Conservation (phyloP, 345 rosid species). For the Sonneratia alba region DNA sequence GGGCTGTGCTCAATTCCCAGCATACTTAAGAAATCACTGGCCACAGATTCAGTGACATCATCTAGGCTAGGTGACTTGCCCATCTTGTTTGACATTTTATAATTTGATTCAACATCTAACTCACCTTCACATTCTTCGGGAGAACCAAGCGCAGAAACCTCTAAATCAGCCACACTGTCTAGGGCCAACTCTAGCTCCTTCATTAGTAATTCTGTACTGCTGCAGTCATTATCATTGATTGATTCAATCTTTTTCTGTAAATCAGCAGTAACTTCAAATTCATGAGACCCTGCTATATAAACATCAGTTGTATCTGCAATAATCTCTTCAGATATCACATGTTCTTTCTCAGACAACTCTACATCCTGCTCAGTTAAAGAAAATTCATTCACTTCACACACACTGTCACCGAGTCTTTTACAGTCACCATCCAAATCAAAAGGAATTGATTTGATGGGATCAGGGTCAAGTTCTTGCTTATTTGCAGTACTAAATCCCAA, state of each 20-base stretch:
- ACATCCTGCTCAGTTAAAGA: constrained; percentile 28
- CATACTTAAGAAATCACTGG: constrained; percentile 74
- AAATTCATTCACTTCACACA: constrained; percentile 31
- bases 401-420: constrained; percentile 25
- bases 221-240: constrained; percentile 24
- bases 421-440: constrained; percentile 16
- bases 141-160: constrained; percentile 41
- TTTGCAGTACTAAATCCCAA: constrained; percentile 26
- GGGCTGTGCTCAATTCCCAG: constrained; percentile 73
- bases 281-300: constrained; percentile 20
- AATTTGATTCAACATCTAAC: constrained; percentile 20
- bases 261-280: constrained; percentile 20
- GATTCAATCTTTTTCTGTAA: constrained; percentile 4
- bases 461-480: constrained; percentile 31
- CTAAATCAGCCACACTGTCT: constrained; percentile 46
- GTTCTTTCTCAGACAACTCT: constrained; percentile 26
- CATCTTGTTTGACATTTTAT: constrained; percentile 20
- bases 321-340: constrained; percentile 19
- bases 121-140: constrained; percentile 39
- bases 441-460: constrained; percentile 20
- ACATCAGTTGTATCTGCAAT: constrained; percentile 12
- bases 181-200: constrained; percentile 74
- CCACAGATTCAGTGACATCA: constrained; percentile 56
- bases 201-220: constrained; percentile 56
- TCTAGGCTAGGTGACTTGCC: constrained; percentile 39